Conservation (phyloP, 371 early-diverging fungal species). For the Mortierella sp. region DNA sequence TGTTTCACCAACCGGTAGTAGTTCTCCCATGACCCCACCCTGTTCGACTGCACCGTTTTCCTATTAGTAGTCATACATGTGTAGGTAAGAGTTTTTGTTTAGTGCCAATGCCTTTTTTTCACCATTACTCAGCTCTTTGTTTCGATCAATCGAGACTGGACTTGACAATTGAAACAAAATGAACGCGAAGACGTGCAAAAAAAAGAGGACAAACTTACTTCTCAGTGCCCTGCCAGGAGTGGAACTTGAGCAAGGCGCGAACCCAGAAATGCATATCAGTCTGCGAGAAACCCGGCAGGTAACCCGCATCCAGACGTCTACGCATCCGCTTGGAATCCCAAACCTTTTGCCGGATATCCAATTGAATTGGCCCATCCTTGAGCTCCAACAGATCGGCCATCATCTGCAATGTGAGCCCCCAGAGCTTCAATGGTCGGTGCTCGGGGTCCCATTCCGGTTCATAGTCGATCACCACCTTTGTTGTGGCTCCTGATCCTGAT, state of each 20-base stretch:
- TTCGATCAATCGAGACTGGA: too few relatives aligned
- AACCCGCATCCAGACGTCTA: slow-evolving; percentile 48
- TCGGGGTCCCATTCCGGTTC: slow-evolving; percentile 59
- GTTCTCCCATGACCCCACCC: slow-evolving; percentile 56
- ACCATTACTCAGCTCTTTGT: too few relatives aligned
- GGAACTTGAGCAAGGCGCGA: slow-evolving; percentile 51
- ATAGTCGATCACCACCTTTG: slow-evolving; percentile 60
- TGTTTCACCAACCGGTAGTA: slow-evolving; percentile 53
- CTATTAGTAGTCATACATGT: neutral
- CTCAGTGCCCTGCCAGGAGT: slow-evolving; percentile 56
- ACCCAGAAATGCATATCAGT: slow-evolving; percentile 57
- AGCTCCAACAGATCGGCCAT: slow-evolving; percentile 70
- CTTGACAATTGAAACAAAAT: too few relatives aligned
- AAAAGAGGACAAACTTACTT: slow-evolving; percentile 25
- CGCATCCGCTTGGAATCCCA: slow-evolving; percentile 57
- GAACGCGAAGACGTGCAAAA: neutral
- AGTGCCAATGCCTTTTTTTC: neutral
- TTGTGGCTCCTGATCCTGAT: slow-evolving; percentile 13
- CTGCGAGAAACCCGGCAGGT: slow-evolving; percentile 44
- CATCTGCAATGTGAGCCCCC: slow-evolving; percentile 81
- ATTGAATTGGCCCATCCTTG: slow-evolving; percentile 51
- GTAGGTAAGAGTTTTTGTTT: neutral
- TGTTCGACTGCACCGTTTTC: slow-evolving; percentile 41
- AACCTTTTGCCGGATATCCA: slow-evolving; percentile 51
- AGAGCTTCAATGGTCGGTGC: slow-evolving; percentile 61